These are phyloP conservation scores for Agrostemma githago DNA, from an alignment of 148 eudicot genomes.

Conservation along the genomic window DNA sequence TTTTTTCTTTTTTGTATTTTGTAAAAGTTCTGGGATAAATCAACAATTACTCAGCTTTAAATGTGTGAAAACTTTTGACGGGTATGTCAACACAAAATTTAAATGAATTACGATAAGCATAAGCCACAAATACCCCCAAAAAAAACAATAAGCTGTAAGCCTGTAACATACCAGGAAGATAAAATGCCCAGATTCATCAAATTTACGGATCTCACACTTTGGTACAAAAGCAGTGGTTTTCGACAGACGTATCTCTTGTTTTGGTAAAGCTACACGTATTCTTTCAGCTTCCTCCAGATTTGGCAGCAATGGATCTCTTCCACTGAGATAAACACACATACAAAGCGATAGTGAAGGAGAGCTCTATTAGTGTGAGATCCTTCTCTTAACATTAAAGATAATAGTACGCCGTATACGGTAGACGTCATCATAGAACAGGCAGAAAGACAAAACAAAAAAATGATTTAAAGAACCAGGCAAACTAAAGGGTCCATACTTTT, in stretches of 20 bases:
- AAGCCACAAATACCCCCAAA: not conserved
- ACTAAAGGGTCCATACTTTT: not conserved
- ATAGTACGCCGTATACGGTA: not conserved
- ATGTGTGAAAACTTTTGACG: not conserved
- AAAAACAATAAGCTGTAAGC: conserved; percentile 2
- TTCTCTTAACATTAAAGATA: not conserved
- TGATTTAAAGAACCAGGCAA: not conserved
- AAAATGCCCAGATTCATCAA: conserved; percentile 38
- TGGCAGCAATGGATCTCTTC: conserved; percentile 38
- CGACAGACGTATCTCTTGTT: conserved; percentile 28
- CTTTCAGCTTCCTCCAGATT: conserved; percentile 41
- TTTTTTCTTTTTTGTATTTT: not conserved
- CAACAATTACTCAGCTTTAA: not conserved
- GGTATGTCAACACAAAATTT: not conserved
- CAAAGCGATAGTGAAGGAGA: not conserved
- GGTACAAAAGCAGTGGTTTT: conserved; percentile 24
- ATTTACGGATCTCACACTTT: conserved; percentile 39
- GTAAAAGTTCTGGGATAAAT: not conserved
- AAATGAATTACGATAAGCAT: not conserved
- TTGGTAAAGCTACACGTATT: conserved; percentile 32
- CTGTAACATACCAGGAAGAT: conserved; percentile 35
- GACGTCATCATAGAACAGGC: not conserved
- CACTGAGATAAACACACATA: conserved; percentile 25
- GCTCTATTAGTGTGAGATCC: not conserved
- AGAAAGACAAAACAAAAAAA: not conserved